Percentiles rank a stretch among this genome's conserved stretches.
Evolutionary conservation across 73 alveolate genomes (phyloP).

Genomic region (Effrenium voratum): DNA sequence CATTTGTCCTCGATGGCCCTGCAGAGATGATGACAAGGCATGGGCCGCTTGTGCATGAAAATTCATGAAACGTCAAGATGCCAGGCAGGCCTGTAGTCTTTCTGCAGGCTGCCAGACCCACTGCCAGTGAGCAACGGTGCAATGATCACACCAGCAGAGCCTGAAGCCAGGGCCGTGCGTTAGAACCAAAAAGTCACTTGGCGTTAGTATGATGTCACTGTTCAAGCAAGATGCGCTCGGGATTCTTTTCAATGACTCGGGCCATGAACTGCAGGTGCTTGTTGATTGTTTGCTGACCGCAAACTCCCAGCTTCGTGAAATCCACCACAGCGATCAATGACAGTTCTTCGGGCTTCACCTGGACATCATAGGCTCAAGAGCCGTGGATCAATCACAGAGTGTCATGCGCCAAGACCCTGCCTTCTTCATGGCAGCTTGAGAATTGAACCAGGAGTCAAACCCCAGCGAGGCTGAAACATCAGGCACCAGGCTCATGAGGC

Average conservation of each 20-base stretch:
- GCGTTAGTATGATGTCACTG: not conserved
- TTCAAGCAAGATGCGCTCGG: not conserved
- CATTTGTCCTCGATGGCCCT: conserved; percentile 23
- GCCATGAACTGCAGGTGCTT: not conserved
- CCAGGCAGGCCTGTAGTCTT: not conserved
- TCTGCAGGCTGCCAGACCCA: not conserved
- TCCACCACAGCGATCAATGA: not conserved
- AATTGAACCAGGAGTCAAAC: too few relatives aligned
- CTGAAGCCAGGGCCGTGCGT: not conserved
- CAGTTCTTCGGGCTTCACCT: not conserved
- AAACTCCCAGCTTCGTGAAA: conserved; percentile 25
- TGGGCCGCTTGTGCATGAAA: not conserved
- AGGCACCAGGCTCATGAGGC: conserved; percentile 34
- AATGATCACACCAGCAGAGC: not conserved
- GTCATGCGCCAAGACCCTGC: too few relatives aligned
- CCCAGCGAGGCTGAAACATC: too few relatives aligned
- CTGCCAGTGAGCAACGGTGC: not conserved
- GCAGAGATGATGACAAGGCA: not conserved
- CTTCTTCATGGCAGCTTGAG: too few relatives aligned
- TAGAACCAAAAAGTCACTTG: not conserved
- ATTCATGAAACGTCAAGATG: not conserved
- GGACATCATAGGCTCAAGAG: too few relatives aligned
- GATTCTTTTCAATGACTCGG: not conserved
- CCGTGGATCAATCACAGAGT: too few relatives aligned
- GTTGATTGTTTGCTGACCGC: not conserved